These are phyloP conservation scores for Tulasnella sp. DNA, from an alignment of 768 basidiomycete genomes.

Conservation along the genomic window DNA sequence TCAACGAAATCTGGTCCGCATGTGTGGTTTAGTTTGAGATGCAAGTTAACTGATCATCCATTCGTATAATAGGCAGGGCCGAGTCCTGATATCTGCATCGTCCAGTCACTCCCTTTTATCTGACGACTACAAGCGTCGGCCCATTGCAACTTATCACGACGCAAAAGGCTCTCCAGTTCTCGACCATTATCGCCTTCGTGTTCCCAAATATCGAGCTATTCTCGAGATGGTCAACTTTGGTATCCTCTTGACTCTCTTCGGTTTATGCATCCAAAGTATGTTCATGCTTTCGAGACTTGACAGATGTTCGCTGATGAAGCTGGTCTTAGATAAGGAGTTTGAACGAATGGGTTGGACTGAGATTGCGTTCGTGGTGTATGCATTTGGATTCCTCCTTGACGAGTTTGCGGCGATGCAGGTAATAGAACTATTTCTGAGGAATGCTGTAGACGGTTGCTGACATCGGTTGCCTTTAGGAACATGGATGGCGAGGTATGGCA, in stretches of 20 bases:
- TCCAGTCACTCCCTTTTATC: constrained; percentile 64
- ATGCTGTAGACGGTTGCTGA: neutral
- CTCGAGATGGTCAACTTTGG: constrained; percentile 73
- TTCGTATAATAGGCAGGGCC: constrained; percentile 27
- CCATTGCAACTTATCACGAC: constrained; percentile 59
- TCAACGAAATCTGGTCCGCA: constrained; percentile 76
- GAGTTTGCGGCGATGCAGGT: constrained; percentile 71
- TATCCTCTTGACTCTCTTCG: constrained; percentile 53
- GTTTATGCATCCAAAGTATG: constrained; percentile 57
- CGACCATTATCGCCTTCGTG: constrained; percentile 82
- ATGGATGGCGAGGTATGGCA: constrained; percentile 74
- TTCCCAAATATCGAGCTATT: constrained; percentile 68
- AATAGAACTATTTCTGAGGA: neutral
- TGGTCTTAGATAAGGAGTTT: constrained; percentile 43
- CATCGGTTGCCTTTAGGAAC: constrained; percentile 36
- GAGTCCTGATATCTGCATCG: constrained; percentile 54
- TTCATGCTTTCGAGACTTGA: neutral
- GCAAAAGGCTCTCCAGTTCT: constrained; percentile 56
- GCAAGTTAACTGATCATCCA: neutral
- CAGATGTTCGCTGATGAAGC: neutral
- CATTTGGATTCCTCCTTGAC: constrained; percentile 66
- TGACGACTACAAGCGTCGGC: constrained; percentile 78
- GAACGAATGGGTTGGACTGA: constrained; percentile 51
- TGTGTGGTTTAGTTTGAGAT: constrained; percentile 28
- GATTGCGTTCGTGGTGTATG: constrained; percentile 61